Conservation (phyloP, 2,329 filamentous ascomycete genomes). For the Aspergillus sp. region DNA sequence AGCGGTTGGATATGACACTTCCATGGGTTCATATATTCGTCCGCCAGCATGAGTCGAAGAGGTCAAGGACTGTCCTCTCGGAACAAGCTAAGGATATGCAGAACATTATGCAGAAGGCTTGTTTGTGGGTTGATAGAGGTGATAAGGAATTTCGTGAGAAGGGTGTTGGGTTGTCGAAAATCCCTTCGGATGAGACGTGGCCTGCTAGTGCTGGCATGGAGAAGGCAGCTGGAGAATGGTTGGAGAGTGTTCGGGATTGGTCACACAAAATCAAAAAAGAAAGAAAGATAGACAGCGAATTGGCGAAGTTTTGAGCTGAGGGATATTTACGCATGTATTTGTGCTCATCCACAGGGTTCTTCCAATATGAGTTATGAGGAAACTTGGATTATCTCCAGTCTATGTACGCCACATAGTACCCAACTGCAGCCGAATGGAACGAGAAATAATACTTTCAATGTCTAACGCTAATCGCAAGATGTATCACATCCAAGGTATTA, state of each 20-base stretch:
- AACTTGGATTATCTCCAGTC: too few species aligned
- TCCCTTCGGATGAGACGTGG: background rate
- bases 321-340: too few species aligned
- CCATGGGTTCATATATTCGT: conserved; percentile 27
- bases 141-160: conserved; percentile 21
- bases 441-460: too few species aligned
- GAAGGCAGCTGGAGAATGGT: background rate
- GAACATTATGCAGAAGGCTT: conserved; percentile 35
- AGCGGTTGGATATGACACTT: conserved; percentile 22
- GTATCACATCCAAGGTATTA: too few species aligned
- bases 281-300: background rate
- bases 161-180: conserved; percentile 23
- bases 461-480: too few species aligned
- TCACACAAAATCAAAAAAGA: background rate
- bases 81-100: conserved; percentile 37
- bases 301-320: background rate
- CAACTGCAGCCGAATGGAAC: too few species aligned
- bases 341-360: too few species aligned
- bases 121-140: conserved; percentile 30
- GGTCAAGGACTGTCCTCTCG: conserved; percentile 22
- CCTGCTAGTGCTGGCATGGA: background rate
- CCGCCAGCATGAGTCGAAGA: background rate
- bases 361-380: too few species aligned
- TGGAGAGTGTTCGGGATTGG: background rate
- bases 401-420: too few species aligned